Evolutionary conservation across 2,329 filamentous ascomycete species (phyloP).

Genomic region (Penicillium sp.): DNA sequence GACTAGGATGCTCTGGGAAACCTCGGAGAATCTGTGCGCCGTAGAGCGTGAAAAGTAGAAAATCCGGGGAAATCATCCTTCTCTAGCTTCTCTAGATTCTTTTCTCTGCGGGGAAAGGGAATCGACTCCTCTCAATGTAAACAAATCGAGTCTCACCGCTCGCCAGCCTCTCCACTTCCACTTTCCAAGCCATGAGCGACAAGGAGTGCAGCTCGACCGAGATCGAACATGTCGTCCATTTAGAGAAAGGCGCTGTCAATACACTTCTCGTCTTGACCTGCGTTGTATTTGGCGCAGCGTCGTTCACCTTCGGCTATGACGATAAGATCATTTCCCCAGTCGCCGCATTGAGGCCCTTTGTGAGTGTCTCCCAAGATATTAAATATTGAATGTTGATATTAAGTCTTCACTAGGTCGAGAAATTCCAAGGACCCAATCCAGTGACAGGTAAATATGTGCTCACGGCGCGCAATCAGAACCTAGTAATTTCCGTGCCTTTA

Average conservation of each 20-base stretch:
- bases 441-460: constrained; percentile 21
- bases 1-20: constrained; percentile 14
- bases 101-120: constrained; percentile 18
- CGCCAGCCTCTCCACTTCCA: constrained; percentile 1
- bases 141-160: background rate
- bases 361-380: constrained; percentile 11
- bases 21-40: constrained; percentile 15
- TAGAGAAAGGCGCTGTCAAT: constrained; percentile 22
- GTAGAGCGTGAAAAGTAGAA: background rate
- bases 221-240: constrained; percentile 20
- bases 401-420: constrained; percentile 21
- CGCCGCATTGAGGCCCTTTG: constrained; percentile 26
- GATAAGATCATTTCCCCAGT: constrained; percentile 33
- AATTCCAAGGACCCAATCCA: constrained; percentile 29
- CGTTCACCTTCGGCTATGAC: constrained; percentile 33
- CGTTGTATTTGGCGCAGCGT: constrained; percentile 27
- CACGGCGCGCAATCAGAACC: constrained; percentile 33
- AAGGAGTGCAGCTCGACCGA: constrained; percentile 9
- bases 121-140: background rate
- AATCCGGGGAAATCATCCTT: constrained; percentile 4
- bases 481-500: constrained; percentile 35
- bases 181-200: constrained; percentile 6
- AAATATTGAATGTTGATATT: background rate
- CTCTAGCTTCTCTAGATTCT: background rate
- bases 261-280: constrained; percentile 25